A percentile compares a stretch with the other conserved stretches of the same genome.
These are phyloP conservation scores for Verruconis gallopava DNA, from an alignment of 2,329 filamentous ascomycete species.

Conservation along the genomic window DNA sequence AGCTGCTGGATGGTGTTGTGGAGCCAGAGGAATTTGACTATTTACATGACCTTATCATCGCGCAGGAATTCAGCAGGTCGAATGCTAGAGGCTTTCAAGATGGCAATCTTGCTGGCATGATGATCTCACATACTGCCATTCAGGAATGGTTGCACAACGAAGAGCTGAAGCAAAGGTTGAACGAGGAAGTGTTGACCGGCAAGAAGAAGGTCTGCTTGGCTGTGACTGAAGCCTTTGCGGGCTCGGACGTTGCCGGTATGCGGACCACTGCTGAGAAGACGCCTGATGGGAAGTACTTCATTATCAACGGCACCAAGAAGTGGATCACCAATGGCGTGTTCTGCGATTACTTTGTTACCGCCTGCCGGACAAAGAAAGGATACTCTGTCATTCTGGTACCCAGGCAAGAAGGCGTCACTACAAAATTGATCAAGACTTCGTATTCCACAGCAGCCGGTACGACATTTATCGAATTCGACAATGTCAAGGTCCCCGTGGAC, in stretches of 20 bases:
- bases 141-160: conserved; percentile 63
- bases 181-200: conserved; percentile 60
- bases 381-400: conserved; percentile 66
- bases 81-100: conserved; percentile 74
- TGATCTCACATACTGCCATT: conserved; percentile 66
- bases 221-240: conserved; percentile 80
- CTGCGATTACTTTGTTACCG: conserved; percentile 72
- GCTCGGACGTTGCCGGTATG: conserved; percentile 67
- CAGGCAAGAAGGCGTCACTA: conserved; percentile 61
- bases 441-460: conserved; percentile 73
- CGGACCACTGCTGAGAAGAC: conserved; percentile 50
- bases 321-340: conserved; percentile 78
- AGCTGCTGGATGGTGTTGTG: conserved; percentile 54
- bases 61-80: conserved; percentile 58
- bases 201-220: conserved; percentile 82
- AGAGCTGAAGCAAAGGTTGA: conserved; percentile 51
- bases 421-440: conserved; percentile 64
- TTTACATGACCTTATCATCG: conserved; percentile 68
- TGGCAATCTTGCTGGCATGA: conserved; percentile 78
- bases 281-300: conserved; percentile 38
- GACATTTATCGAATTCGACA: conserved; percentile 68
- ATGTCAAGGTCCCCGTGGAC: conserved; percentile 70
- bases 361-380: conserved; percentile 65
- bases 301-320: conserved; percentile 64
- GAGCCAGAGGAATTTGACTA: conserved; percentile 76